phyloP scores from a whole-genome alignment of 2,329 filamentous ascomycete species.

The Ophiosphaerella narmari region DNA sequence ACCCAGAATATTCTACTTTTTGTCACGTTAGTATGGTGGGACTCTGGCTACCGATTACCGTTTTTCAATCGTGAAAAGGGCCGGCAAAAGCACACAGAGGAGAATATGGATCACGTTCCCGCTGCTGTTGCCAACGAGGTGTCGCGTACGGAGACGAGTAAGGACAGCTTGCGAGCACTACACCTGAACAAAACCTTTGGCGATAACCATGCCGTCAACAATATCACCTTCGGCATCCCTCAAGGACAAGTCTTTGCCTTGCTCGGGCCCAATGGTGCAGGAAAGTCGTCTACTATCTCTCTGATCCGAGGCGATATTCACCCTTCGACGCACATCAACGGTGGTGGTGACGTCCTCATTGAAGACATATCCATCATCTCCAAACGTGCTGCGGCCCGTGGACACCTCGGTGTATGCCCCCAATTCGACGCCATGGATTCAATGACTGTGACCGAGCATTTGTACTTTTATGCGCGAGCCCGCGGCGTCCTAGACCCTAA shows the following conservation, averaged over 20 bases:
- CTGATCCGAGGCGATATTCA: constrained; percentile 87
- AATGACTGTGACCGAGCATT: constrained; percentile 87
- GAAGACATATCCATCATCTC: constrained; percentile 76
- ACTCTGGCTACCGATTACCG: constrained; percentile 69
- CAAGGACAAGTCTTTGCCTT: constrained; percentile 85
- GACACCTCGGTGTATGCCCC: constrained; percentile 86
- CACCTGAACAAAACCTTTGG: constrained; percentile 82
- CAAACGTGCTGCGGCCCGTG: constrained; percentile 72
- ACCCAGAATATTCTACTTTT: constrained; percentile 75
- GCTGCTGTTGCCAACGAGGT: constrained; percentile 69
- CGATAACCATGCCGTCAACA: constrained; percentile 75
- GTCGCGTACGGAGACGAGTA: constrained; percentile 62
- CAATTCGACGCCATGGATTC: constrained; percentile 77
- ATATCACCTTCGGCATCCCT: constrained; percentile 81
- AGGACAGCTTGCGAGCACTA: constrained; percentile 76
- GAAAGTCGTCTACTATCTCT: constrained; percentile 88
- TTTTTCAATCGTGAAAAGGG: constrained; percentile 50
- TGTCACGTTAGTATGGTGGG: constrained; percentile 74
- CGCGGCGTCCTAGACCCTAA: constrained; percentile 76
- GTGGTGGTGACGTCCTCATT: constrained; percentile 79
- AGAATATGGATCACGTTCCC: constrained; percentile 51
- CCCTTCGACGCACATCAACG: constrained; percentile 61
- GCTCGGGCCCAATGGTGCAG: constrained; percentile 87
- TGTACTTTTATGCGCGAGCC: constrained; percentile 84
- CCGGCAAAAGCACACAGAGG: constrained; percentile 47